Conservation (phyloP, 2,329 filamentous ascomycete species). For the Fusarium heterosporum region DNA sequence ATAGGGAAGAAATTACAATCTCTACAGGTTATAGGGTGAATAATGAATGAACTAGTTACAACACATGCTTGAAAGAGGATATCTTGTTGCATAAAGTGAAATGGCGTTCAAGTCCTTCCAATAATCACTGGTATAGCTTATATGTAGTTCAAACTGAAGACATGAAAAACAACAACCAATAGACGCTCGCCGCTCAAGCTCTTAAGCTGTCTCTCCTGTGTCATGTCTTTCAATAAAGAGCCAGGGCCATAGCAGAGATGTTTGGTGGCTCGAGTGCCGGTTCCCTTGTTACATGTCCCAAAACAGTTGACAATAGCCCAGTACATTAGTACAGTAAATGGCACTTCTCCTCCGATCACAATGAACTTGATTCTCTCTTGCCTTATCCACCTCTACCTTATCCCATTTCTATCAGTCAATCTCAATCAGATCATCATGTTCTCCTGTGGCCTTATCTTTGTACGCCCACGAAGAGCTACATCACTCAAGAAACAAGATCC, state of each 20-base stretch:
- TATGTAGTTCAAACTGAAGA: not conserved
- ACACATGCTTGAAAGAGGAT: not conserved
- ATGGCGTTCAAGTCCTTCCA: too few relatives aligned
- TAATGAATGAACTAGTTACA: not conserved
- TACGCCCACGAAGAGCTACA: slow-evolving; percentile 23
- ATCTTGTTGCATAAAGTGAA: not conserved
- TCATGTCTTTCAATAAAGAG: not conserved
- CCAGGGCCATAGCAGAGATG: not conserved
- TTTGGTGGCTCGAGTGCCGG: slow-evolving; percentile 6
- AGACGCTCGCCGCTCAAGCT: too few relatives aligned
- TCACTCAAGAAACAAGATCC: not conserved
- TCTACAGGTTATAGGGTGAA: not conserved
- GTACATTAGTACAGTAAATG: not conserved
- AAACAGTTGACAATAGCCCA: slow-evolving; percentile 41
- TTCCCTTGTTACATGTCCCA: slow-evolving; percentile 14
- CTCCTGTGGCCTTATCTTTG: slow-evolving; percentile 45
- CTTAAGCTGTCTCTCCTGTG: not conserved
- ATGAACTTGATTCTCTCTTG: not conserved
- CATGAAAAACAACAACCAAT: not conserved
- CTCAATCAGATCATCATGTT: slow-evolving; percentile 43
- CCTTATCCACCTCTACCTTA: not conserved
- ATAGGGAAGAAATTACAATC: too few relatives aligned
- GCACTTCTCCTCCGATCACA: not conserved
- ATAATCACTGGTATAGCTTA: too few relatives aligned
- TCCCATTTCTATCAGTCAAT: not conserved